A percentile compares a stretch with the other conserved stretches of the same genome.
Conservation (phyloP, 805 yeast genomes). For the Ogataea dorogensis region DNA sequence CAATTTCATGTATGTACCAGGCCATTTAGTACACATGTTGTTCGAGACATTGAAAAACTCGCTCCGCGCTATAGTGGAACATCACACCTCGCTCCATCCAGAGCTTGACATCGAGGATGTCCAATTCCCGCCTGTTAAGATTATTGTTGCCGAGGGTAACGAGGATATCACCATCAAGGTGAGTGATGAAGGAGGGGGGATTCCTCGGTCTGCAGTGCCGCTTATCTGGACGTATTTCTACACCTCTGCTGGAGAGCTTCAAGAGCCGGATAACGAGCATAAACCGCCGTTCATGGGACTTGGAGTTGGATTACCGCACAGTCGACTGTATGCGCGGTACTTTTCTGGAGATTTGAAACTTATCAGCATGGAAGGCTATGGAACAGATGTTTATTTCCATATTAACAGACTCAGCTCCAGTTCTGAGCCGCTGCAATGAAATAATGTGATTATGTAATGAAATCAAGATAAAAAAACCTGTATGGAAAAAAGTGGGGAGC, state of each 20-base stretch:
- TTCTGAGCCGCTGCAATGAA: slow-evolving; percentile 62
- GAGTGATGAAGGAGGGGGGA: slow-evolving; percentile 93
- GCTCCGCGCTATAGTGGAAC: slow-evolving; percentile 84
- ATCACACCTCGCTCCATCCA: slow-evolving; percentile 58
- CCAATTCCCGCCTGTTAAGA: slow-evolving; percentile 78
- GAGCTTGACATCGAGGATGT: slow-evolving; percentile 55
- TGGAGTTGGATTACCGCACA: slow-evolving; percentile 88
- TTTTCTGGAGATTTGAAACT: slow-evolving; percentile 88
- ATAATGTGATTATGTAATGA: slow-evolving; percentile 6
- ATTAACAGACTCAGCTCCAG: slow-evolving; percentile 73
- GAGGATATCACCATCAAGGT: slow-evolving; percentile 90
- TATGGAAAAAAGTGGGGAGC: slow-evolving; percentile 9
- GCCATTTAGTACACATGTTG: slow-evolving; percentile 86
- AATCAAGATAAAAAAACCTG: too few relatives aligned
- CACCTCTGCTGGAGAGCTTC: slow-evolving; percentile 78
- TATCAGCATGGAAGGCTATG: slow-evolving; percentile 91
- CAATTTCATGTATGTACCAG: slow-evolving; percentile 88
- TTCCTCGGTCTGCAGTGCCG: slow-evolving; percentile 79
- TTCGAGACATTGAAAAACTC: slow-evolving; percentile 88
- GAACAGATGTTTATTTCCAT: slow-evolving; percentile 89
- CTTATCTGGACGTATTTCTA: slow-evolving; percentile 88
- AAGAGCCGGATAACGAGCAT: slow-evolving; percentile 36
- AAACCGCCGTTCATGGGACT: slow-evolving; percentile 93
- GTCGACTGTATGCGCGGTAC: slow-evolving; percentile 81
- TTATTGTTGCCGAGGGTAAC: slow-evolving; percentile 82